Evolutionary conservation across 495 filamentous ascomycete genomes (phyloP).

Genomic region (Annulohypoxylon moriforme): DNA sequence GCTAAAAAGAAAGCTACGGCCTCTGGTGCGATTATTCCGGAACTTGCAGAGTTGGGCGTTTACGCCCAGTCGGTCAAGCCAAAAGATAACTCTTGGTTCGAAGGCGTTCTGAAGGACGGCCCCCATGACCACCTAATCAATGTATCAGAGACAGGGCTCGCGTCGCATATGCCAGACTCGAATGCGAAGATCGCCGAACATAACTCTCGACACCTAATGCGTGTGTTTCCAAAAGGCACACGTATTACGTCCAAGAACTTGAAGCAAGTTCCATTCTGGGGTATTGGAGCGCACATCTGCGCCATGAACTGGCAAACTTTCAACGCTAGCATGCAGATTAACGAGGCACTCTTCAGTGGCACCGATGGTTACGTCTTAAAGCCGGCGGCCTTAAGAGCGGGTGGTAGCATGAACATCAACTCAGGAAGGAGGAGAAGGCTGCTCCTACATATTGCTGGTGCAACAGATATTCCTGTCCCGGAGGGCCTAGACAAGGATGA

Average conservation of each 20-base stretch:
- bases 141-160: conserved; percentile 63
- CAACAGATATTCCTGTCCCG: conserved; percentile 61
- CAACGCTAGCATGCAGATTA: conserved; percentile 63
- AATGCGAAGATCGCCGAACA: conserved; percentile 58
- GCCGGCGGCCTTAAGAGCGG: conserved; percentile 59
- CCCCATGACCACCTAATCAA: conserved; percentile 69
- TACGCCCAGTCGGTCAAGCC: conserved; percentile 69
- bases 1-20: conserved; percentile 53
- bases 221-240: conserved; percentile 67
- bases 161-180: conserved; percentile 49
- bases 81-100: conserved; percentile 63
- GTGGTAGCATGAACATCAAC: conserved; percentile 55
- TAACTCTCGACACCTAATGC: conserved; percentile 65
- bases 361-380: conserved; percentile 67
- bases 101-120: conserved; percentile 51
- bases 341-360: conserved; percentile 66
- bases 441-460: conserved; percentile 60
- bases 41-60: conserved; percentile 64
- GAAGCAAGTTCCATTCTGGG: conserved; percentile 63
- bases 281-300: conserved; percentile 64
- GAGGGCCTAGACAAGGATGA: conserved; percentile 49
- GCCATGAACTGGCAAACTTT: conserved; percentile 70
- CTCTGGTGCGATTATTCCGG: conserved; percentile 59
- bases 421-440: conserved; percentile 51
- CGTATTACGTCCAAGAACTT: conserved; percentile 67